Evolutionary conservation across 495 filamentous ascomycete genomes (phyloP).

Genomic region (Talaromyces adpressus): DNA sequence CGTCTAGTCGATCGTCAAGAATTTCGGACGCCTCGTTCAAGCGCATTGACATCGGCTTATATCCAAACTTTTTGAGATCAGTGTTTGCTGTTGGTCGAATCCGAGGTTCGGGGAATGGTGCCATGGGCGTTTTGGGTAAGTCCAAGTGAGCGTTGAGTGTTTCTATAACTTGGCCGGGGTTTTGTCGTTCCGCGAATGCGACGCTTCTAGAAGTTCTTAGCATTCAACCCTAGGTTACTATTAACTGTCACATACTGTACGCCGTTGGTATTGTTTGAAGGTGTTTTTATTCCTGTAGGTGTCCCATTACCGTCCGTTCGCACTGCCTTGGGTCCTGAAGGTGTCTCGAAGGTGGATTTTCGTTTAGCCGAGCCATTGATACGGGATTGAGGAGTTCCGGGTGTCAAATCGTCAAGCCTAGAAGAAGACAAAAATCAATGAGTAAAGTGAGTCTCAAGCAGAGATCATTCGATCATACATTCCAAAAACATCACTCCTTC

Average conservation of each 20-base stretch:
- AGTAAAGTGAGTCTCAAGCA: background rate
- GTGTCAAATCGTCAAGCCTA: slow-evolving; percentile 73
- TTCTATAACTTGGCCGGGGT: slow-evolving; percentile 75
- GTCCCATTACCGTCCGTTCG: slow-evolving; percentile 32
- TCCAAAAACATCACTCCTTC: slow-evolving; percentile 67
- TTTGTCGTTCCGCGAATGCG: slow-evolving; percentile 62
- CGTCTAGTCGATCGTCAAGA: slow-evolving; percentile 90
- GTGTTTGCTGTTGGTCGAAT: slow-evolving; percentile 75
- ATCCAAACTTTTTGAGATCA: slow-evolving; percentile 82
- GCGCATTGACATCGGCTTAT: slow-evolving; percentile 90
- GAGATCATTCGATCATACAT: slow-evolving; percentile 50
- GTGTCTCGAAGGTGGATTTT: slow-evolving; percentile 54
- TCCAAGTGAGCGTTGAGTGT: slow-evolving; percentile 72
- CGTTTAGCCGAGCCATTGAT: slow-evolving; percentile 55
- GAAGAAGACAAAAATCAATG: no score
- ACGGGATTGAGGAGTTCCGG: slow-evolving; percentile 56
- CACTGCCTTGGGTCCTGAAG: slow-evolving; percentile 43
- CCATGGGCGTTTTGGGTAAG: slow-evolving; percentile 60
- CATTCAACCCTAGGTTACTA: background rate
- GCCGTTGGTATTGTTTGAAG: slow-evolving; percentile 16
- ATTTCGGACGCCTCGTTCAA: slow-evolving; percentile 86
- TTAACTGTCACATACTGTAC: slow-evolving; percentile 22
- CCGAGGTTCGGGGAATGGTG: slow-evolving; percentile 65
- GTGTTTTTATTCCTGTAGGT: slow-evolving; percentile 22
- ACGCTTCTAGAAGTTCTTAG: slow-evolving; percentile 34